These are phyloP conservation scores for Phytophthora lateralis DNA, from an alignment of 352 stramenopile species.

Conservation along the genomic window DNA sequence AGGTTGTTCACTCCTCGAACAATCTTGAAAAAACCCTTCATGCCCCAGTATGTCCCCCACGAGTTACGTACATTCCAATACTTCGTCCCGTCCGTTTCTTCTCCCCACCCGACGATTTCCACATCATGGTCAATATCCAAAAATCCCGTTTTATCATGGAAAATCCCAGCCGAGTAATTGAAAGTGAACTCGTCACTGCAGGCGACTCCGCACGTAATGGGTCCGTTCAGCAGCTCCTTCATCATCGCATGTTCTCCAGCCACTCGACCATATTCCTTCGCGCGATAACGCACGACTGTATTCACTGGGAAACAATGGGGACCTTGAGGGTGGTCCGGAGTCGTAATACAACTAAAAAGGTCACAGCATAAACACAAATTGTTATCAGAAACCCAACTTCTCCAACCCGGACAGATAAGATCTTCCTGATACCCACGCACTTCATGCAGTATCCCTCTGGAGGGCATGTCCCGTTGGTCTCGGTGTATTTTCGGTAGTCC, in stretches of 20 bases:
- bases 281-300: constrained; percentile 80
- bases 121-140: constrained; percentile 88
- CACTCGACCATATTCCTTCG: constrained; percentile 72
- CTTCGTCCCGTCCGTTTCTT: constrained; percentile 82
- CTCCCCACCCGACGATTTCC: constrained; percentile 92
- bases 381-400: background rate
- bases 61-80: constrained; percentile 98
- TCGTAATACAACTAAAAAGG: constrained; percentile 57
- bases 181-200: constrained; percentile 84
- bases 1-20: constrained; percentile 92
- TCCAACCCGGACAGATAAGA: background rate
- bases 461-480: constrained; percentile 75
- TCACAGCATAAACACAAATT: constrained; percentile 12
- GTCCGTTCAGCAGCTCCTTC: constrained; percentile 81
- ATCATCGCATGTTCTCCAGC: constrained; percentile 79
- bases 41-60: constrained; percentile 94
- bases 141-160: constrained; percentile 89
- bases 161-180: constrained; percentile 93
- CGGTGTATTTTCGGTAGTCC: constrained; percentile 74
- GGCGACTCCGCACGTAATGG: constrained; percentile 94
- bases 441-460: constrained; percentile 85
- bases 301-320: constrained; percentile 74
- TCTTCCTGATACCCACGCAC: constrained; percentile 36
- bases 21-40: constrained; percentile 97
- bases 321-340: constrained; percentile 59